Percentiles rank a stretch among this genome's conserved stretches.
Evolutionary conservation across 1,284 basidiomycete species (phyloP).

Genomic region (Pyrrhoderma lamaoense): DNA sequence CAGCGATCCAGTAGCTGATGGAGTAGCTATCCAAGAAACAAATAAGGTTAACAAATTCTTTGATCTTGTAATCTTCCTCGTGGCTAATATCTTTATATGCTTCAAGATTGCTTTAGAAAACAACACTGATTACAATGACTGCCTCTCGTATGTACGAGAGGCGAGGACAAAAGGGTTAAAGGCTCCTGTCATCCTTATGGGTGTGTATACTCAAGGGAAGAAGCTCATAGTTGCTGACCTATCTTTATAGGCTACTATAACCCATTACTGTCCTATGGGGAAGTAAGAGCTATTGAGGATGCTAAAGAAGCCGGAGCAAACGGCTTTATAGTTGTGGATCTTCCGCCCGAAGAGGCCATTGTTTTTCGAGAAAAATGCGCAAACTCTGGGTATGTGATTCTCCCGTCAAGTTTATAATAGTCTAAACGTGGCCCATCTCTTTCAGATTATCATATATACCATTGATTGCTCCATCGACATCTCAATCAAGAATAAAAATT

Average conservation of each 20-base stretch:
- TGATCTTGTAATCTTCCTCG: background rate
- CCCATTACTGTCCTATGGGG: constrained; percentile 90
- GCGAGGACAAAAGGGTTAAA: constrained; percentile 80
- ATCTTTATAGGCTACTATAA: constrained; percentile 82
- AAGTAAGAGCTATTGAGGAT: constrained; percentile 88
- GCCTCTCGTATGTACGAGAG: constrained; percentile 72
- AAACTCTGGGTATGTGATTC: constrained; percentile 63
- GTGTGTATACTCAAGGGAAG: constrained; percentile 35
- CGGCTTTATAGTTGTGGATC: constrained; percentile 96
- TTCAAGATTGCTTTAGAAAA: constrained; percentile 75
- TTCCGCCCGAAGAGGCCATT: constrained; percentile 95
- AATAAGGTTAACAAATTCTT: constrained; percentile 62
- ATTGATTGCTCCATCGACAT: constrained; percentile 92
- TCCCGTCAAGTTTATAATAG: constrained; percentile 3
- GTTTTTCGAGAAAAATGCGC: constrained; percentile 86
- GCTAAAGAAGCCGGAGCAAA: constrained; percentile 88
- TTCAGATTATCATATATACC: constrained; percentile 92
- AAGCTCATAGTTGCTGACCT: background rate
- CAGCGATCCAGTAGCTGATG: constrained; percentile 95
- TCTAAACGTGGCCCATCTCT: background rate
- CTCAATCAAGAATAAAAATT: constrained; percentile 82
- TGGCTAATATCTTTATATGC: constrained; percentile 4
- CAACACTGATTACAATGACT: constrained; percentile 67
- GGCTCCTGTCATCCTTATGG: constrained; percentile 89
- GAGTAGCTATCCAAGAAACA: constrained; percentile 84